Base-by-base conservation (phyloP, 768 basidiomycete species). In the Boletus huronensis region DNA sequence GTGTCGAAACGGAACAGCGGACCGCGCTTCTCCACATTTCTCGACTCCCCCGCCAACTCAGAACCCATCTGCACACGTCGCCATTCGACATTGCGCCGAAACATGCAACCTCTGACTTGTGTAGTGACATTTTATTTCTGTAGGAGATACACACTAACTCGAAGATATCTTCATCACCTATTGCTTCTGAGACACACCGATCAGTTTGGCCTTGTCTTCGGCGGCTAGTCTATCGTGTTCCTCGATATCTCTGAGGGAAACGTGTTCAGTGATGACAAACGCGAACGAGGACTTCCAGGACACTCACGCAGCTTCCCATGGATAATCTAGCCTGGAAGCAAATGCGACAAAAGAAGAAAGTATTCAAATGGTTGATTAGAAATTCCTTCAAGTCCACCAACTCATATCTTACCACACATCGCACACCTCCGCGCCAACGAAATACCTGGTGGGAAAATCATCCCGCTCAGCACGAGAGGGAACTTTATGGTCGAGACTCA, bases 251-350 rank as follows among this genome's bases (percentile, higher is more conserved):
- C 88, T 90, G 65, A 6, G 1, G 42, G 44, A 50, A 29, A 52
- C 6, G 7, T 6, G 23, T 38, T 61, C 38, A 53, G 46, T 17
- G 35, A 28, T 35, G 19, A 29, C 28, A 29, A 29, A 55, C 40
- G 16, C 41, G n/a, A 50, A 36, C 41, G 16, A 34, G 7, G 29
- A 36, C 32, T 28, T n/a, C 17, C 9, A 39, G 39, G 16, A 41
- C 19, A 69, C 87, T 72, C 64, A 87, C 89, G 67, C 76, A 23
- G 83, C 81, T 75, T 91, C 89, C 89, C 90, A 91, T 62, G 89
- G 89, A 66, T 91, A 91, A 65, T 90, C 87, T 58, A 90, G 76
- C 89, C 88, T 89, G 65, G 63, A 55, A 36, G 54, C 35, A 57
- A 26, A 62, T 17, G 34, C 52, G 48, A 26, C 45, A 23, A 49